Base-by-base conservation (phyloP, 169 alveolate species). In the Plasmodium blacklocki region DNA sequence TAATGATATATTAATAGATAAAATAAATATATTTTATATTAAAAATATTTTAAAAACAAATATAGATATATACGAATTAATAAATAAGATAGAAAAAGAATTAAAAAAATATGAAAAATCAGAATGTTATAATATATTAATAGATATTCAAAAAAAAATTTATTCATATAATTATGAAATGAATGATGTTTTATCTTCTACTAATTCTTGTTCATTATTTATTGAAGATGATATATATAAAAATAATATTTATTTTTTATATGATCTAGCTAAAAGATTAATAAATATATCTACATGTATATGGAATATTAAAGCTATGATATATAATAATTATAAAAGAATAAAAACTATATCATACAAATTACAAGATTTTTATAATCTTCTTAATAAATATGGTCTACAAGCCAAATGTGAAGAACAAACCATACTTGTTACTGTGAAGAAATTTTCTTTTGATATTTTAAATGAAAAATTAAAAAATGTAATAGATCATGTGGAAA, bases 291-390 rank as follows among this genome's bases (percentile, higher is more conserved):
- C 88, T 14, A 86, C 71, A 71, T 74, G 56, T 0, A 71, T 52
- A 26, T 86, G 92, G 92, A 73, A 86, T 19, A 62, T 72, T 47
- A 86, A 86, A 67, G 92, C 92, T 8, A 52, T 86, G 85, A 26
- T 86, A 59, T 86, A 86, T 56, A 86, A 73, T 67, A 86, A 70
- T 73, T 86, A 72, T 64, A 86, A 86, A 60, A 71, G 67, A 29
- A 86, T 86, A 14, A n/a, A 15, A 39, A 86, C 59, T 59, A 72
- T 86, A 86, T 15, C 92, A 14, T 8, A 32, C 19, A 59, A 70
- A 18, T 58, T 86, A 60, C 59, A 14, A 15, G 47, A 64, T 26
- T 71, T 73, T 43, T 59, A 86, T 56, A 47, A 71, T 29, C 74
- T 86, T 39, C 26, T 86, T 39, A 62, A 26, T 15, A 70, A 86